phyloP scores from a whole-genome alignment of 176 grass and related monocot species.

The Hordeum marinum region DNA sequence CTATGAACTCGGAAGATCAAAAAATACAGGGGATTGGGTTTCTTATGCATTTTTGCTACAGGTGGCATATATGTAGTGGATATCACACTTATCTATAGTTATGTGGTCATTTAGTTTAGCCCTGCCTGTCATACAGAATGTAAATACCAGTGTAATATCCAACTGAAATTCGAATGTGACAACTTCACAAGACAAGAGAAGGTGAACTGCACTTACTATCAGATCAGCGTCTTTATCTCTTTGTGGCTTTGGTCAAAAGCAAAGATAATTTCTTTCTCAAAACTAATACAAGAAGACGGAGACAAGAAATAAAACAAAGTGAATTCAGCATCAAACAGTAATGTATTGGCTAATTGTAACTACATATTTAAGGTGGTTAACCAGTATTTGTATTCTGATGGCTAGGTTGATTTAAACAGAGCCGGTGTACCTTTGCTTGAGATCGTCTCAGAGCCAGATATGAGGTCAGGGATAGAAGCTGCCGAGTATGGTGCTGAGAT shows the following conservation, averaged over 20 bases:
- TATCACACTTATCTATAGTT: not conserved
- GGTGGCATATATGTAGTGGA: not conserved
- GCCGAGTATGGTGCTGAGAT: slow-evolving; percentile 64
- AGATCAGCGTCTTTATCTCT: not conserved
- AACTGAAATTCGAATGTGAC: not conserved
- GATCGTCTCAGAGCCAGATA: slow-evolving; percentile 14
- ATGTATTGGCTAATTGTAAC: not conserved
- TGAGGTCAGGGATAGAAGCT: slow-evolving; percentile 7
- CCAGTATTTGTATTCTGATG: not conserved
- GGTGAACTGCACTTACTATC: not conserved
- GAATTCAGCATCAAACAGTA: slow-evolving; percentile 5
- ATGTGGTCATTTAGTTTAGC: not conserved
- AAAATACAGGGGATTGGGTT: not conserved
- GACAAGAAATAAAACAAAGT: not conserved
- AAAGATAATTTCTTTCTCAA: not conserved
- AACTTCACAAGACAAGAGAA: not conserved
- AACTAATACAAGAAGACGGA: not conserved
- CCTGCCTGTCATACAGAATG: not conserved
- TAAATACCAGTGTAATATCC: not conserved
- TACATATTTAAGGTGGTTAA: not conserved
- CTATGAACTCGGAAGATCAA: not conserved
- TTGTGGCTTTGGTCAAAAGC: not conserved
- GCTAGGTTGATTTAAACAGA: slow-evolving; percentile 89
- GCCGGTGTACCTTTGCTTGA: slow-evolving; percentile 88
- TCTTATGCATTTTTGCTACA: not conserved